Percentiles rank a stretch among this genome's conserved stretches.
phyloP scores from a whole-genome alignment of 2,329 filamentous ascomycete species.

The Colletotrichum phormii region DNA sequence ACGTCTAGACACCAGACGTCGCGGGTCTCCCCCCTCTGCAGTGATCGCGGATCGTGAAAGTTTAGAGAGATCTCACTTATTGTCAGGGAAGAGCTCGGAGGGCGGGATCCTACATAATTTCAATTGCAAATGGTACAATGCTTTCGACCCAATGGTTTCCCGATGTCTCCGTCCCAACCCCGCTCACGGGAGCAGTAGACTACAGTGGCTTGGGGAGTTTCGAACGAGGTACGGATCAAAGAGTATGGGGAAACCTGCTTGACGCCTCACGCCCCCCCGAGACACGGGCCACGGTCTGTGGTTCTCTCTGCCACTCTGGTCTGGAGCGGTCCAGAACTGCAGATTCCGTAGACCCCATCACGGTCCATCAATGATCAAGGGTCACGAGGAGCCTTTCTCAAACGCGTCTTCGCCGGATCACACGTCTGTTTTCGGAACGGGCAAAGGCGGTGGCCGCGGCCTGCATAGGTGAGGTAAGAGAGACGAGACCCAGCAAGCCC shows the following conservation, averaged over 20 bases:
- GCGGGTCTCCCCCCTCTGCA: background rate
- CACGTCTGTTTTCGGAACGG: conserved; percentile 28
- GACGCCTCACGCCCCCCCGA: conserved; percentile 14
- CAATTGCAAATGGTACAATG: conserved; percentile 21
- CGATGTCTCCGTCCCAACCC: background rate
- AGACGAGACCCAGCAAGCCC: too few relatives aligned
- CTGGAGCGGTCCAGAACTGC: conserved; percentile 24
- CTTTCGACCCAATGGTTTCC: background rate
- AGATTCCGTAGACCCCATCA: background rate
- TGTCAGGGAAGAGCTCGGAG: background rate
- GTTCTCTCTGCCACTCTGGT: background rate
- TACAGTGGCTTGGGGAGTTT: background rate
- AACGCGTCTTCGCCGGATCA: conserved; percentile 3
- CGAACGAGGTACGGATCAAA: background rate
- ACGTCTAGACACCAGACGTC: background rate
- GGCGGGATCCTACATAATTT: conserved; percentile 21
- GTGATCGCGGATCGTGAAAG: conserved; percentile 15
- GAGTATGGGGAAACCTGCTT: conserved; percentile 19
- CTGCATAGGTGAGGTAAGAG: background rate
- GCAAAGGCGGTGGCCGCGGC: conserved; percentile 8
- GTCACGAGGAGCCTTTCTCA: conserved; percentile 11
- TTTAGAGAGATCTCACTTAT: conserved; percentile 15
- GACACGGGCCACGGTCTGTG: background rate
- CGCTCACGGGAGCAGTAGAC: background rate
- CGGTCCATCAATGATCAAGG: too few relatives aligned